Base-by-base conservation (phyloP, 225 moss, liverwort and hornwort genomes). In the Anthoceros angustus region DNA sequence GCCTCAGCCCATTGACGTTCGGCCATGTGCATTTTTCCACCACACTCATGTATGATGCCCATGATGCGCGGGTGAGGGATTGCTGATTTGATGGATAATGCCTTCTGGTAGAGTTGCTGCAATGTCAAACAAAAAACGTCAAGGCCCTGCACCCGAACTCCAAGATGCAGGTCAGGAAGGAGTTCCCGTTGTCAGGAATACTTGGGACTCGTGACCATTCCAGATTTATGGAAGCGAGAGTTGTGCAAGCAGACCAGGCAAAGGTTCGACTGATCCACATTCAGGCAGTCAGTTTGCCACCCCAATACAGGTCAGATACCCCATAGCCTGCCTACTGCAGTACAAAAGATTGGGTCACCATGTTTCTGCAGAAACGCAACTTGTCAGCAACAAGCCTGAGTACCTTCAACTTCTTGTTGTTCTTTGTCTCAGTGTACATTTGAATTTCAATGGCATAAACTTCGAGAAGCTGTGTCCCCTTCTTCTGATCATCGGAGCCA, bases 1-100 rank as follows among this genome's bases (percentile, higher is more conserved):
- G 98, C 98, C 40, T 92, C 89, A 55, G 87, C 92, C 98, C 98
- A 98, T 67, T 98, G 98, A 26, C 98, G 92, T 77, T 98, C 98
- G 67, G 92, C 92, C 98, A 98, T 98, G 70, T 98, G 92, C 98
- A 98, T 98, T 79, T 98, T 98, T 68, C 98, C 98, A 80, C 98
- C 98, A 84, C 98, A 98, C 76, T 98, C 98, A 77, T 98, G 98
- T 48, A 98, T 98, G 68, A 98, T 89, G 24, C 98, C 98, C 98
- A 98, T 98, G 42, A 98, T 98, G 63, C 98, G 91, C 64, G 98
- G 98, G 78, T 98, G 98, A 70, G 98, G 98, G 63, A 98, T 98
- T 43, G 98, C 98, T 63, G 98, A 98, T 74, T 98, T 98, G 69
- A 98, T 92, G 64, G 92, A 86, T 41, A 98, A 74, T 42, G 98